Percentiles rank a stretch among this genome's conserved stretches.
phyloP scores from a whole-genome alignment of 495 filamentous ascomycete species.

The Viridothelium virens region DNA sequence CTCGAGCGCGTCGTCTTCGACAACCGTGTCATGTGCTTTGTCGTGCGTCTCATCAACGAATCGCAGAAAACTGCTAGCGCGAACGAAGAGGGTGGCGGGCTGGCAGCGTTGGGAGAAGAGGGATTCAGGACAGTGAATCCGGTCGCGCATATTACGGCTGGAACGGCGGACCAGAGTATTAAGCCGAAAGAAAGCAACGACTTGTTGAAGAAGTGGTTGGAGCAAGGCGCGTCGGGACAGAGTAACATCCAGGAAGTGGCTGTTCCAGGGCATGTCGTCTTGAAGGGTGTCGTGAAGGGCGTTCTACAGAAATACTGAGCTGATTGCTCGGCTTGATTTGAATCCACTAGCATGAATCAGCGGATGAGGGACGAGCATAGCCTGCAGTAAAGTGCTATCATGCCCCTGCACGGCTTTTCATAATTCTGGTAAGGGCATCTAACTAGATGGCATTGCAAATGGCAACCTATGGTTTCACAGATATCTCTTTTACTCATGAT shows the following conservation, averaged over 20 bases:
- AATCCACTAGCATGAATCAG: background rate
- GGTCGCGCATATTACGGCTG: constrained; percentile 83
- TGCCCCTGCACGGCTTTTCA: background rate
- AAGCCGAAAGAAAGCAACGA: constrained; percentile 94
- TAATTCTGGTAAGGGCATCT: background rate
- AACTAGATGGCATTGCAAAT: background rate
- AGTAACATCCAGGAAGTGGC: constrained; percentile 40
- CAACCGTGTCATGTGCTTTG: constrained; percentile 75
- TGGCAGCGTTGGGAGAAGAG: constrained; percentile 36
- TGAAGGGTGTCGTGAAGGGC: constrained; percentile 37
- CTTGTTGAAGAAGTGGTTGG: constrained; percentile 61
- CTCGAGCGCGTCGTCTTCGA: constrained; percentile 73
- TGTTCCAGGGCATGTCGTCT: constrained; percentile 34
- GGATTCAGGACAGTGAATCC: constrained; percentile 64
- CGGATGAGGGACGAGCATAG: background rate
- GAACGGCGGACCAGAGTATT: constrained; percentile 60
- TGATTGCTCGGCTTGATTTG: background rate
- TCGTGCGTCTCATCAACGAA: constrained; percentile 52
- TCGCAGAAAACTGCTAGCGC: background rate
- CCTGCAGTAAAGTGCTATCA: background rate
- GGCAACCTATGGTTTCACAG: background rate
- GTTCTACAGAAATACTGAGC: constrained; percentile 23
- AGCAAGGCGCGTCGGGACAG: constrained; percentile 43
- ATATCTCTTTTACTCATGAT: background rate
- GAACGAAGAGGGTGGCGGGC: constrained; percentile 14